Conservation (phyloP, 2,329 filamentous ascomycete species). For the Penicillium sp. region DNA sequence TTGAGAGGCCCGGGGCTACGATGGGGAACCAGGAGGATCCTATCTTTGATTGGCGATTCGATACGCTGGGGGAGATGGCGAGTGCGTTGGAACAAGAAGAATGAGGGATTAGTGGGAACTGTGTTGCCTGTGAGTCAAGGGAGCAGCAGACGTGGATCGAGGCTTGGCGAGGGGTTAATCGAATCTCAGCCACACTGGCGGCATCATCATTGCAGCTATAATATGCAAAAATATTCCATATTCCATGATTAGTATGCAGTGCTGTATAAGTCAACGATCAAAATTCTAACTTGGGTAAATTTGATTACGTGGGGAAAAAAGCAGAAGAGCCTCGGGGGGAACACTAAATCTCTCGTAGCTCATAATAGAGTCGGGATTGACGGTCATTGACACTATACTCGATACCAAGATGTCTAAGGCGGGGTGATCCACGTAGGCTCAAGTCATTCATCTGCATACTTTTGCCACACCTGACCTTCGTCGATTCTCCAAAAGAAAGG, state of each 20-base stretch:
- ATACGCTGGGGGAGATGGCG: constrained; percentile 58
- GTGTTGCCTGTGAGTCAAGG: constrained; percentile 2
- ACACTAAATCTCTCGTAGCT: background rate
- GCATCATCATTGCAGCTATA: background rate
- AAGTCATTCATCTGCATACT: background rate
- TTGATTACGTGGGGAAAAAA: background rate
- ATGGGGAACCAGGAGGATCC: constrained; percentile 39
- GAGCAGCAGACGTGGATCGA: background rate
- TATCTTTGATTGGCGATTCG: constrained; percentile 55
- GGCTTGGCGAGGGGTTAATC: background rate
- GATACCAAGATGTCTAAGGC: background rate
- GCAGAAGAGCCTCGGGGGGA: constrained; percentile 2
- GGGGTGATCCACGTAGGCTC: background rate
- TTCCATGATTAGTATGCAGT: too few species aligned
- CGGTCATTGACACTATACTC: background rate
- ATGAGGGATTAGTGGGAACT: background rate
- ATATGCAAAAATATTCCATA: too few species aligned
- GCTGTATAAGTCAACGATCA: background rate
- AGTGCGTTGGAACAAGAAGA: constrained; percentile 37
- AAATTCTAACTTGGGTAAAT: background rate
- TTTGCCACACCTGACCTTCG: background rate
- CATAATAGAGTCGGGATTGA: background rate
- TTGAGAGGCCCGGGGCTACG: constrained; percentile 46
- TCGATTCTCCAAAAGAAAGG: background rate
- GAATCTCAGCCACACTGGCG: background rate